phyloP scores from a whole-genome alignment of 1,139 yeast species.

The Entelexis sorbosivorans region DNA sequence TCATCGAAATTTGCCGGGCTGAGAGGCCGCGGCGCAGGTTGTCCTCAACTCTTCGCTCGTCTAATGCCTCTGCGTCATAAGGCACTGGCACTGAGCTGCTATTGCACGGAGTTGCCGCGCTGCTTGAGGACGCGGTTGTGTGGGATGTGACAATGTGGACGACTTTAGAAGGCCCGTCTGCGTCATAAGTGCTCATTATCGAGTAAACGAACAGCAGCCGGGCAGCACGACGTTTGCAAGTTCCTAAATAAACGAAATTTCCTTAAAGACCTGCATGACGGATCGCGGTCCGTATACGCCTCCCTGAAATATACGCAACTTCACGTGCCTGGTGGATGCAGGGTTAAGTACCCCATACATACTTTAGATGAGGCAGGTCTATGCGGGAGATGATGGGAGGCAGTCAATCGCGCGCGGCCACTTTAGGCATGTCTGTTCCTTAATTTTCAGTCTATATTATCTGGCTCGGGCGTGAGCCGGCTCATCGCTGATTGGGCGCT shows the following conservation, averaged over 20 bases:
- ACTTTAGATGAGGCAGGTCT: neutral
- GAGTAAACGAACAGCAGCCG: neutral
- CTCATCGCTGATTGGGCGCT: no score
- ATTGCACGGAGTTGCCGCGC: neutral
- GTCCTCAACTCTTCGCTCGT: neutral
- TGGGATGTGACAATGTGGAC: neutral
- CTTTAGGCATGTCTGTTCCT: no score
- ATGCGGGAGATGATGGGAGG: no score
- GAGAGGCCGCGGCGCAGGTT: slow-evolving; percentile 3
- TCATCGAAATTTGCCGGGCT: slow-evolving; percentile 6
- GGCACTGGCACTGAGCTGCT: neutral
- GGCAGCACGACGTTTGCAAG: neutral
- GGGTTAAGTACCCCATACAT: neutral
- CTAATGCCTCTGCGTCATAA: neutral
- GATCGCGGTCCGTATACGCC: neutral
- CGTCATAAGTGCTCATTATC: neutral
- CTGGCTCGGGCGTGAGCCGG: no score
- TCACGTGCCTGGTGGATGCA: neutral
- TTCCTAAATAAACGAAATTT: neutral
- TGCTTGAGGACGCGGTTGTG: neutral
- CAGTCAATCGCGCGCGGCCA: no score
- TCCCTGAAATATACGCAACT: neutral
- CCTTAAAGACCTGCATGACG: neutral
- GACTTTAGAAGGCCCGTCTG: neutral
- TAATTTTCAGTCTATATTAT: no score